Evolutionary conservation across 257 asterid genomes (phyloP), one percentile per base, ranked within the genome.

Genomic region (Nicotiana undulata): DNA sequence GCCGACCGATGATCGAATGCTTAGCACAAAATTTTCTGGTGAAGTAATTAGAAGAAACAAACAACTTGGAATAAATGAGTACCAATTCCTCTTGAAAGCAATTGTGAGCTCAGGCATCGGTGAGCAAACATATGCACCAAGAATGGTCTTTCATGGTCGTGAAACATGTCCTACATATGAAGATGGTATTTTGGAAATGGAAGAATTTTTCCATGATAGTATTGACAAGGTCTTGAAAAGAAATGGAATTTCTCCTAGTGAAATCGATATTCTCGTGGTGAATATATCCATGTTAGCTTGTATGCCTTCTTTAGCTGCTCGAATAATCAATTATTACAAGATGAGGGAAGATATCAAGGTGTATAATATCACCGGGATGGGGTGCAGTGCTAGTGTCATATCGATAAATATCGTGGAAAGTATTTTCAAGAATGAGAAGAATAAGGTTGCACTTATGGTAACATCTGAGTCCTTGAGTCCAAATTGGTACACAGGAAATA

Each of bases 51-150:
- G 88, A 16, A 80, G 98, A n/a, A 94, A 93, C 91, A 91, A 93
- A 15, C 88, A 88, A 40, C 91, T 94, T 5, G 97, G 98, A 6
- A 46, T 93, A 24, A 55, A 83, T 52, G 98, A 94, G 82, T 93
- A 93, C 89, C 82, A 93, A 83, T 94, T 94, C 81, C 86, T 94
- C 12, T 53, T 94, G 72, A 93, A 91, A 80, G 97, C 98, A 80
- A 87, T 90, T 5, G 97, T 93, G 3, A 90, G 97, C 79, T 94
- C 98, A 0, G 98, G 98, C 79, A 93, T 94, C 44, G 98, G 98
- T 12, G 98, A 94, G 80, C 93, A 94, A 56, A 94, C 98, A 1
- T 94, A 94, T 77, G 97, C 87, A 5, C 98, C 98, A 16, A 76
- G 56, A 34, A 90, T 93, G 97, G 90, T 94, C 4, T 83, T 93